These are phyloP conservation scores for Nicotiana paniculata DNA, from an alignment of 257 asterid genomes.

Conservation along the genomic window DNA sequence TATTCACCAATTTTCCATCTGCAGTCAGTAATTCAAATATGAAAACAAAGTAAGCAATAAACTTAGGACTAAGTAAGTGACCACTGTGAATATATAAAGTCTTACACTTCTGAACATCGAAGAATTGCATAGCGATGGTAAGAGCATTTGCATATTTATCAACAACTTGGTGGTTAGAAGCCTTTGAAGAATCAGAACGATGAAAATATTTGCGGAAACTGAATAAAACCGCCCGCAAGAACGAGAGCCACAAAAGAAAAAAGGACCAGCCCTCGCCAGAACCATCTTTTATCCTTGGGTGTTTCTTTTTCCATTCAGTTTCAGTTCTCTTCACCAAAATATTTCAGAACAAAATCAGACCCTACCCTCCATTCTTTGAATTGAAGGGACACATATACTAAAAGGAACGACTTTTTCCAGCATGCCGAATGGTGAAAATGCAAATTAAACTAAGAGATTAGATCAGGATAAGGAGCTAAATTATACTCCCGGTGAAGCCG, in stretches of 20 bases:
- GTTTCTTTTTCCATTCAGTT: conserved; percentile 26
- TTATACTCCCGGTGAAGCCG: not conserved
- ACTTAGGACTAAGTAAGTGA: not conserved
- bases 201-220: conserved; percentile 28
- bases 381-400: not conserved
- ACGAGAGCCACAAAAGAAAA: conserved; percentile 25
- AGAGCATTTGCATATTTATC: conserved; percentile 42
- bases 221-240: conserved; percentile 30
- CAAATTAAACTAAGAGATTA: not conserved
- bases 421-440: not conserved
- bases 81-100: not conserved
- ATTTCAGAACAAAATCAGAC: not conserved
- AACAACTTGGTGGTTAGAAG: not conserved
- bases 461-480: not conserved
- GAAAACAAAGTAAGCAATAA: not conserved
- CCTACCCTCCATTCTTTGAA: not conserved
- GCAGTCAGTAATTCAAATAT: not conserved
- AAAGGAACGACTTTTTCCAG: not conserved
- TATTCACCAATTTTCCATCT: conserved; percentile 60
- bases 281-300: conserved; percentile 17
- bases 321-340: not conserved
- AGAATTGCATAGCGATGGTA: conserved; percentile 44
- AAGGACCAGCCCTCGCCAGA: conserved; percentile 25
- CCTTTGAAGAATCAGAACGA: conserved; percentile 5
- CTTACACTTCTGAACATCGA: conserved; percentile 57